Percentiles rank a stretch among this genome's conserved stretches.
Evolutionary conservation across 352 stramenopile genomes (phyloP).

Genomic region (Globisporangium lucens): DNA sequence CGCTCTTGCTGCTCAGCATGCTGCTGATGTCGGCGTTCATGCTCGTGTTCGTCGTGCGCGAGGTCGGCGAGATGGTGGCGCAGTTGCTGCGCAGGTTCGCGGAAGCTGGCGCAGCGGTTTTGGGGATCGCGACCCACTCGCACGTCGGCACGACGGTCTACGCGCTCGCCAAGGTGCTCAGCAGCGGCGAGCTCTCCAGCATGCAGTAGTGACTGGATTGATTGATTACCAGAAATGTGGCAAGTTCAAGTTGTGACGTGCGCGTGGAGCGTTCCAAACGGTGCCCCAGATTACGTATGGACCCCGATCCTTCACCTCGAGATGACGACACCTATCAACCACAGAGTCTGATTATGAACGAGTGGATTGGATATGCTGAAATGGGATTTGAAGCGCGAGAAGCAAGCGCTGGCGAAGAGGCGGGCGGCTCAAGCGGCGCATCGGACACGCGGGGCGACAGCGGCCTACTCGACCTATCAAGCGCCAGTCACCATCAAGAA

Average conservation of each 20-base stretch:
- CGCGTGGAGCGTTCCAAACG: not conserved
- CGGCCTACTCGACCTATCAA: not conserved
- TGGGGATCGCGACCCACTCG: slow-evolving; percentile 9
- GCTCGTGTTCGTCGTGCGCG: slow-evolving; percentile 12
- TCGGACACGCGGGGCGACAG: not conserved
- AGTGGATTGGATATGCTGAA: not conserved
- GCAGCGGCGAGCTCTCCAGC: slow-evolving; percentile 14
- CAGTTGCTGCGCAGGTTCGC: slow-evolving; percentile 6
- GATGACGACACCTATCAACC: not conserved
- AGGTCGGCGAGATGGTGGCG: not conserved
- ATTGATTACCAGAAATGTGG: too few relatives aligned
- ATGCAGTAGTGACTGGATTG: not conserved
- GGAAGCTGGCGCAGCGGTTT: not conserved
- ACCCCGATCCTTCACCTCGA: not conserved
- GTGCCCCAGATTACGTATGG: not conserved
- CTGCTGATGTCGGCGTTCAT: slow-evolving; percentile 11
- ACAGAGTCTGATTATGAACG: not conserved
- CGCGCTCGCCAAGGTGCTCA: slow-evolving; percentile 13
- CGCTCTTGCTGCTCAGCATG: slow-evolving; percentile 3
- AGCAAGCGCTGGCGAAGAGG: not conserved
- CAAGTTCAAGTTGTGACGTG: not conserved
- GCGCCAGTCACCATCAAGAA: not conserved
- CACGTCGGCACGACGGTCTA: slow-evolving; percentile 6
- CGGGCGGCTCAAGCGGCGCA: not conserved
- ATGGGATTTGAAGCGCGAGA: not conserved